phyloP scores from a whole-genome alignment of 441 rosid genomes.

The Biscutella auriculata region DNA sequence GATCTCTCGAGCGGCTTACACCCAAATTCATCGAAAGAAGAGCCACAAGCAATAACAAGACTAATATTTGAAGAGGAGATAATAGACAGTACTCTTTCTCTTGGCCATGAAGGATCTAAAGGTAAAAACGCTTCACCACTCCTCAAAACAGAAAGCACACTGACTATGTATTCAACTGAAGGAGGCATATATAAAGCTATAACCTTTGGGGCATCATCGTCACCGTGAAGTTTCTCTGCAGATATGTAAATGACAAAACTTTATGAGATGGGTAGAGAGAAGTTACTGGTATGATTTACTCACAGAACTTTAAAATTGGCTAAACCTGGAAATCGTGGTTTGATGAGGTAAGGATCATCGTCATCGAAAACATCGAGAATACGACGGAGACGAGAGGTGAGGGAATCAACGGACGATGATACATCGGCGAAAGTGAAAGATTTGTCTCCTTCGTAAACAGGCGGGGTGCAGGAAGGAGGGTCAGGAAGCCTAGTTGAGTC shows the following conservation, averaged over 20 bases:
- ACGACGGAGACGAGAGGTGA: conserved; percentile 40
- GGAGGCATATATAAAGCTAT: conserved; percentile 65
- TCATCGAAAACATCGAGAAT: conserved; percentile 30
- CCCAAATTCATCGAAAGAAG: conserved; percentile 34
- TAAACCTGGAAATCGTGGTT: conserved; percentile 23
- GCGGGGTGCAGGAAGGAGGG: conserved; percentile 22
- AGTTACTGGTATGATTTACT: too few species aligned
- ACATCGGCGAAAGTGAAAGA: conserved; percentile 50
- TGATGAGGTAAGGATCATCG: conserved; percentile 30
- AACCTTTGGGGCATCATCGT: conserved; percentile 33
- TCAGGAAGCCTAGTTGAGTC: conserved; percentile 8
- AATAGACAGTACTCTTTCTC: conserved; percentile 49
- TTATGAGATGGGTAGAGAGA: background rate
- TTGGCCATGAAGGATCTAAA: conserved; percentile 82
- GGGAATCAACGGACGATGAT: conserved; percentile 37
- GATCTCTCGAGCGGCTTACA: conserved; percentile 18
- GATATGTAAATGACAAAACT: background rate
- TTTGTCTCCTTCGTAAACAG: conserved; percentile 47
- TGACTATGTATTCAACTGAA: conserved; percentile 66
- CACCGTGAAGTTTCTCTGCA: background rate
- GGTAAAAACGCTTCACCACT: conserved; percentile 81
- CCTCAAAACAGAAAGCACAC: conserved; percentile 68
- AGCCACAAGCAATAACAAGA: conserved; percentile 39
- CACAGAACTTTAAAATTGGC: too few species aligned
- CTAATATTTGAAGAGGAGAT: conserved; percentile 36